Percentiles rank a stretch among this genome's conserved stretches.
Evolutionary conservation across 768 basidiomycete species (phyloP).

Genomic region (Butyriboletus loyo): DNA sequence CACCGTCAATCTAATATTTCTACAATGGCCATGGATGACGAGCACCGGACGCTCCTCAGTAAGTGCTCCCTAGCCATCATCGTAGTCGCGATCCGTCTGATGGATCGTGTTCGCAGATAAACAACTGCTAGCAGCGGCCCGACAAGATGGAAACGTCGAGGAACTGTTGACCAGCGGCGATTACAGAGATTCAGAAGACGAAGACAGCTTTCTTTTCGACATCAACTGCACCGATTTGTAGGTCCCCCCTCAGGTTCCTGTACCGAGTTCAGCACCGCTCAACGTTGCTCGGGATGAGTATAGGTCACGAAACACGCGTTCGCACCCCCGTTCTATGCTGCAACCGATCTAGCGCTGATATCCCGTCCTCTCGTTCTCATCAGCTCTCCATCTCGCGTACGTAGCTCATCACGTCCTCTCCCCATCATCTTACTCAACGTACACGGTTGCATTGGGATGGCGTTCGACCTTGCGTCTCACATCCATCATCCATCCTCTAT

Average conservation of each 20-base stretch:
- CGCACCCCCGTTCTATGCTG: constrained; percentile 11
- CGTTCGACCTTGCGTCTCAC: background rate
- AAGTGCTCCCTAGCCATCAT: background rate
- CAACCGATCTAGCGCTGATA: constrained; percentile 12
- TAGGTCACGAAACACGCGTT: constrained; percentile 31
- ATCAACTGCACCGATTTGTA: constrained; percentile 32
- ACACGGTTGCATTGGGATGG: background rate
- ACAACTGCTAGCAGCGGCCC: constrained; percentile 22
- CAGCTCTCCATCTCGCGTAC: constrained; percentile 33
- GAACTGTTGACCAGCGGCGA: constrained; percentile 20
- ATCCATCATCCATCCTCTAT: background rate
- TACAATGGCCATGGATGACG: constrained; percentile 15
- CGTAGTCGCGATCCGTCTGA: background rate
- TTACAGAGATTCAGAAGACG: constrained; percentile 17
- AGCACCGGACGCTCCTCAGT: constrained; percentile 21
- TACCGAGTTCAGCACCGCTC: background rate
- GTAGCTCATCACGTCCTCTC: constrained; percentile 5
- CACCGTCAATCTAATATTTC: background rate
- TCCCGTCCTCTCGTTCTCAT: background rate
- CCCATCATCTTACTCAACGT: background rate
- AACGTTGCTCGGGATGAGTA: background rate
- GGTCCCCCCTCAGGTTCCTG: constrained; percentile 4
- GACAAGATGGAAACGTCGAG: constrained; percentile 25
- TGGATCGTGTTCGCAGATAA: constrained; percentile 18
- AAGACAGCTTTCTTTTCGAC: constrained; percentile 25